Evolutionary conservation across 768 basidiomycete species (phyloP), one percentile per base, ranked within the genome.

Genomic region (Daedaleopsis sinensis): DNA sequence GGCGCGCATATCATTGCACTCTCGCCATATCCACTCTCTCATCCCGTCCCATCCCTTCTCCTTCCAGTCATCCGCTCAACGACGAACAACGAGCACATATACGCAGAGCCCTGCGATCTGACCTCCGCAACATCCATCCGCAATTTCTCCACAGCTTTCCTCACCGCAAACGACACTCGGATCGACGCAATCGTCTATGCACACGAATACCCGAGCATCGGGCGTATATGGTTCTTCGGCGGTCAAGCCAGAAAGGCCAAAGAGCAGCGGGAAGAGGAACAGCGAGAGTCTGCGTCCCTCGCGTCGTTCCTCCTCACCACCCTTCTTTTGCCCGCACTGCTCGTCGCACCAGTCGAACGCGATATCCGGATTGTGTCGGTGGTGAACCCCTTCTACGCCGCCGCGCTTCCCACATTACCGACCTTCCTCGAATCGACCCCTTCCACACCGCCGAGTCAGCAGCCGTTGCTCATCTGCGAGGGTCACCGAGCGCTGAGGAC

Each of bases 321-420:
- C 1, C 78, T 92, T 7, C 80, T 97, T 0, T 81, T 96, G 0
- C 94, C 94, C 2, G 80, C 84, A 32, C 77, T 96, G 4, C 84
- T 97, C 16, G 85, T 90, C 24, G 89, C 91, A 0, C 94, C 94
- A 0, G 79, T 82, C n/a, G 94, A 95, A 70, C 83, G 94, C 38
- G 92, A 95, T 64, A 93, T 97, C 44, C 89, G 95, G n/a, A 84
- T 97, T 64, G 78, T 98, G 70, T 88, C 87, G 58, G 80, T 94
- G 43, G 83, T 96, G 70, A 94, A 94, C 60, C 94, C 94, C 2
- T 93, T 93, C 66, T 97, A 96, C 67, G 88, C 93, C 2, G 93
- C 95, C 1, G 89, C 92, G 0, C 78, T 84, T 3, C 80, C 83
- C 5, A 65, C 76, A 4, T 77, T 81, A 66, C 65, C 75, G 39